Base-by-base conservation (phyloP, 164 flowering plant genomes). In the Euptelea pleiosperma region DNA sequence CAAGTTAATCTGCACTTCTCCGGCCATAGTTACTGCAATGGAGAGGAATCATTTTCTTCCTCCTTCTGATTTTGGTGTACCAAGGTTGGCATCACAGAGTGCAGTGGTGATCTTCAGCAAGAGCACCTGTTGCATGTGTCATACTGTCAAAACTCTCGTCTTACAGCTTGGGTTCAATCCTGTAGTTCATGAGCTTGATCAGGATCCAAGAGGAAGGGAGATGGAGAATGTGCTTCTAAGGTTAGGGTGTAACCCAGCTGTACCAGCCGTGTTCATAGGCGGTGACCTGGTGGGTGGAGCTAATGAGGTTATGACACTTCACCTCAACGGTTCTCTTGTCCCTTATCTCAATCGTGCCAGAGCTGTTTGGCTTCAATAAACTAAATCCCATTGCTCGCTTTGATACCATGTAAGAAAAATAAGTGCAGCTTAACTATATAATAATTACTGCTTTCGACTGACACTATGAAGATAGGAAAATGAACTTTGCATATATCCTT, bases 31-130 rank as follows among this genome's bases (percentile, higher is more conserved):
- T 2, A 18, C 57, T 11, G 8, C 16, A 7, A 63, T 69, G 74
- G 74, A 70, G 26, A 57, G 57, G 37, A n/a, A n/a, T n/a, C n/a
- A n/a, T n/a, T n/a, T n/a, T n/a, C n/a, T n/a, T n/a, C n/a, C n/a
- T n/a, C n/a, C n/a, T n/a, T n/a, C n/a, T n/a, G n/a, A n/a, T n/a
- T n/a, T n/a, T n/a, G n/a, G n/a, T n/a, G 64, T 70, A 26, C 11
- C 15, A 61, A 52, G 30, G 21, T 45, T 87, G 73, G 69, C 78
- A 0, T 68, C 82, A 15, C 83, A 79, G 67, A 81, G 77, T 42
- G 87, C 85, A 2, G 81, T 90, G 24, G 81, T 87, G 69, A 81
- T 90, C 12, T 90, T 90, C 77, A 87, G 87, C 78, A 85, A 78
- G 74, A 87, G 84, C 75, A 69, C 89, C 4, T 87, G 95, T 44